Conservation (phyloP, 495 filamentous ascomycete genomes). For the Aspergillus steynii region DNA sequence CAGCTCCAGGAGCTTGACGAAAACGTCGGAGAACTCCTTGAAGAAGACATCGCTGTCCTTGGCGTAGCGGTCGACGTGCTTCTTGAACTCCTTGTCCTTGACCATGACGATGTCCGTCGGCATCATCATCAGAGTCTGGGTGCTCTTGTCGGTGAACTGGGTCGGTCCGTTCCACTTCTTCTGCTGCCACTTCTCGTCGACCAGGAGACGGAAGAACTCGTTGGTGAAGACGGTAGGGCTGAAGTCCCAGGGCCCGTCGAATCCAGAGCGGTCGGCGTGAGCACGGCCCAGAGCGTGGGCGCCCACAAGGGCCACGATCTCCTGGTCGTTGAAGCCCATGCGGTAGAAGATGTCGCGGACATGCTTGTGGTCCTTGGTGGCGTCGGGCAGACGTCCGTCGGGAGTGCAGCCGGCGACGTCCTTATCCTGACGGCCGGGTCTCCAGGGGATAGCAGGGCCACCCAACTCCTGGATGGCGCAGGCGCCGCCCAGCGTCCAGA, state of each 20-base stretch:
- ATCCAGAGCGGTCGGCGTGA: constrained; percentile 87
- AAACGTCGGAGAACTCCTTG: constrained; percentile 81
- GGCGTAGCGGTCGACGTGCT: constrained; percentile 85
- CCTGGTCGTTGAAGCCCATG: constrained; percentile 97
- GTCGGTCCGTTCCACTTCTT: constrained; percentile 92
- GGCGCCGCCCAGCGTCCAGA: constrained; percentile 91
- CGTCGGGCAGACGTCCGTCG: constrained; percentile 95
- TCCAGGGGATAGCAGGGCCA: constrained; percentile 84
- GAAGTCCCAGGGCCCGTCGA: constrained; percentile 94
- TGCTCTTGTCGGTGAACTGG: constrained; percentile 81
- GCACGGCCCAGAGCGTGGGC: constrained; percentile 93
- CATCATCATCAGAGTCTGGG: constrained; percentile 94
- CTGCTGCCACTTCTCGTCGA: constrained; percentile 89
- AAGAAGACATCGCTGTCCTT: constrained; percentile 92
- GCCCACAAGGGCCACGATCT: constrained; percentile 89
- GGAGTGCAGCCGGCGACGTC: constrained; percentile 88
- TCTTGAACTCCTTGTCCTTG: constrained; percentile 85
- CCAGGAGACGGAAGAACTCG: constrained; percentile 85
- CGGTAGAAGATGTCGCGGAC: constrained; percentile 91
- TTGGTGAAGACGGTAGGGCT: constrained; percentile 92
- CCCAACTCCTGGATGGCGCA: constrained; percentile 93
- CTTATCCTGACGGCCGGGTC: constrained; percentile 81
- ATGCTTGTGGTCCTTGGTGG: constrained; percentile 74
- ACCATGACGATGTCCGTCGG: constrained; percentile 86
- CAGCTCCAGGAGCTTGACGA: constrained; percentile 85